Evolutionary conservation across 345 rosid genomes (phyloP).

Genomic region (Abelmoschus esculentus): DNA sequence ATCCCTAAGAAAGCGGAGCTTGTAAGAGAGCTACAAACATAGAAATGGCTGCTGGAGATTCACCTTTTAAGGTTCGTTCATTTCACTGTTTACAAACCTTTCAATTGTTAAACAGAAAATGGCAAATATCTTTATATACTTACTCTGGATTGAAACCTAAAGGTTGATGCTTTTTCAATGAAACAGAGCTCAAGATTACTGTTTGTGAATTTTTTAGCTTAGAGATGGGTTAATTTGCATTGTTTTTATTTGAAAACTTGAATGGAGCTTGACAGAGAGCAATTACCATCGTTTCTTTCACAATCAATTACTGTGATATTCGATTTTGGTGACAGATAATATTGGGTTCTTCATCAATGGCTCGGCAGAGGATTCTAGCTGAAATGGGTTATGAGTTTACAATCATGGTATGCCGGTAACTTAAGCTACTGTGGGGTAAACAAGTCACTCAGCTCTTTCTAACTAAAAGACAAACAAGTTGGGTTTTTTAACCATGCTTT

Average conservation of each 20-base stretch:
- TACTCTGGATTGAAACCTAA: background rate
- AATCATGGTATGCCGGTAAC: slow-evolving; percentile 33
- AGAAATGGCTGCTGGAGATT: slow-evolving; percentile 11
- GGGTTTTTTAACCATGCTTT: background rate
- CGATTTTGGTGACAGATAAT: slow-evolving; percentile 44
- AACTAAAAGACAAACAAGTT: slow-evolving; percentile 9
- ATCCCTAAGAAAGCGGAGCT: slow-evolving; percentile 13
- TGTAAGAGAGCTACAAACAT: background rate
- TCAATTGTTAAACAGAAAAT: background rate
- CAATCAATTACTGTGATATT: background rate
- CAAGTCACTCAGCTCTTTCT: background rate
- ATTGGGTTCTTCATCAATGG: slow-evolving; percentile 73
- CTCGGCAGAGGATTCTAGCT: slow-evolving; percentile 55
- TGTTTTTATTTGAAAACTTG: background rate
- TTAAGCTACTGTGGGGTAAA: background rate
- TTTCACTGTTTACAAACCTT: slow-evolving; percentile 3
- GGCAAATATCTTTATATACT: background rate
- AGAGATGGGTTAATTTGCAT: slow-evolving; percentile 9
- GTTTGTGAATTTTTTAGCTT: background rate
- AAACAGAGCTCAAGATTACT: slow-evolving; percentile 1
- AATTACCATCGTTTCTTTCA: background rate
- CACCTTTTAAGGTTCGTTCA: slow-evolving; percentile 20
- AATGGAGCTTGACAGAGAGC: background rate
- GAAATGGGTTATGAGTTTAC: slow-evolving; percentile 91
- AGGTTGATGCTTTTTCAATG: background rate